Base-by-base conservation (phyloP, 1,139 yeast genomes). In the Scheffersomyces illinoinensis region DNA sequence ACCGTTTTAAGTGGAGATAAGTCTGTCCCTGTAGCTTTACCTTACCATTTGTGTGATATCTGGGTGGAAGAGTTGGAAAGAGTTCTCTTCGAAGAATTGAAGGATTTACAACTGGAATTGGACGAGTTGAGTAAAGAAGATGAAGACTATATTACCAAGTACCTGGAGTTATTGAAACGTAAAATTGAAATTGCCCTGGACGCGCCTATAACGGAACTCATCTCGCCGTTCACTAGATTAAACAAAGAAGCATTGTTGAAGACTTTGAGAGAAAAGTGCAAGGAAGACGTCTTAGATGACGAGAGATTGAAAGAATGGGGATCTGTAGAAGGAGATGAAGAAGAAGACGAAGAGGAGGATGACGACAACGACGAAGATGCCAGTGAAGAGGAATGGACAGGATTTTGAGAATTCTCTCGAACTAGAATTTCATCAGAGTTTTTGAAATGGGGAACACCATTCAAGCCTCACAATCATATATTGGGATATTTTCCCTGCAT, bases 1-100 rank as follows among this genome's bases (percentile, higher is more conserved):
- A 71, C 64, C 65, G 68, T 55, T 54, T 77, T 89, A 58, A 82
- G 88, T 63, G 91, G 90, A 18, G 85, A 83, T 58, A 74, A 74
- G 56, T 81, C 83, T 64, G 80, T 88, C 50, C 89, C 96, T 53
- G 84, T 84, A 64, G 97, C 97, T 26, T 82, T 95, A 57, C 88
- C 97, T 47, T 86, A 90, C 73, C 99, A 95, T 75, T 75, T 95
- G 57, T 83, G 91, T 64, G 99, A 95, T 75, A 86, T 95, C 19
- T 88, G 85, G 70, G 73, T 91, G 53, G 98, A 93, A 68, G 99
- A 95, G 74, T 77, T 95, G 64, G 97, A 89, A 67, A 82, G 83
- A 62, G 84, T 89, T 10, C 71, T 89, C 58, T 84, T 85, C 61
- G 85, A 78, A 52, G 82, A 76, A 5, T 68, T 78, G 54, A 70